These are phyloP conservation scores for Cutaneotrichosporon dermatis DNA, from an alignment of 1,284 basidiomycete genomes.

Conservation along the genomic window DNA sequence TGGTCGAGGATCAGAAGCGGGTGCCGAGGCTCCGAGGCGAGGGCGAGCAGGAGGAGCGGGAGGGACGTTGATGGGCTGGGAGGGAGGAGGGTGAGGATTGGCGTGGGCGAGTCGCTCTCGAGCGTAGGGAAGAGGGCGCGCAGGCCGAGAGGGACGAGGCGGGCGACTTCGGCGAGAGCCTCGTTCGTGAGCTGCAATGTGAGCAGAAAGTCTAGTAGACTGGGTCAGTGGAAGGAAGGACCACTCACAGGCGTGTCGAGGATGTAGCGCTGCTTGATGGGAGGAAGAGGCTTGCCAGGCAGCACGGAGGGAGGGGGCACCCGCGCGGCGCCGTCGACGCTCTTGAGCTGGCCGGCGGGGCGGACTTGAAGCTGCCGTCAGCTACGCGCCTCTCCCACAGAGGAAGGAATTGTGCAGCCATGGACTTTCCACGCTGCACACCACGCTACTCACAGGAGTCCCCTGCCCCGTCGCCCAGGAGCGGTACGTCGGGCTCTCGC, in stretches of 20 bases:
- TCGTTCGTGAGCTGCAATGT: slow-evolving; percentile 21
- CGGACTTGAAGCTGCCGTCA: slow-evolving; percentile 38
- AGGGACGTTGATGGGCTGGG: slow-evolving; percentile 33
- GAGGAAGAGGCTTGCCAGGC: slow-evolving; percentile 13
- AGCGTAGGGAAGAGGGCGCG: slow-evolving; percentile 35
- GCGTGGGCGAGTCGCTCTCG: slow-evolving; percentile 15
- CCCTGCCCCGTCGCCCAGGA: slow-evolving; percentile 48
- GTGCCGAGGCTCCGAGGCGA: slow-evolving; percentile 23
- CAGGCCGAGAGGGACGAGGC: slow-evolving; percentile 36
- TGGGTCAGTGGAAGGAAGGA: too few relatives aligned
- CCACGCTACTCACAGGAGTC: slow-evolving; percentile 35
- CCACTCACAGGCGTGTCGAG: slow-evolving; percentile 34
- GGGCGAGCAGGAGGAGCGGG: slow-evolving; percentile 37
- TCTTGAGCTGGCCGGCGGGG: slow-evolving; percentile 42
- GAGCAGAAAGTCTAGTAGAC: too few relatives aligned
- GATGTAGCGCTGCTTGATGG: slow-evolving; percentile 27
- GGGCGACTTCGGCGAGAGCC: slow-evolving; percentile 33
- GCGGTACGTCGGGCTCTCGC: slow-evolving; percentile 44
- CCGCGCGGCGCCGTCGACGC: slow-evolving; percentile 32
- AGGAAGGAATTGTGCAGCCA: too few relatives aligned
- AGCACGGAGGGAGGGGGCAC: slow-evolving; percentile 9
- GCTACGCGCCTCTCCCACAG: not conserved
- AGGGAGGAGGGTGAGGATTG: slow-evolving; percentile 34
- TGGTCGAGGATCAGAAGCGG: slow-evolving; percentile 37
- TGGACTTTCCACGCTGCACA: too few relatives aligned